Evolutionary conservation across 2,329 filamentous ascomycete genomes (phyloP).

Genomic region (Alternaria sp.): DNA sequence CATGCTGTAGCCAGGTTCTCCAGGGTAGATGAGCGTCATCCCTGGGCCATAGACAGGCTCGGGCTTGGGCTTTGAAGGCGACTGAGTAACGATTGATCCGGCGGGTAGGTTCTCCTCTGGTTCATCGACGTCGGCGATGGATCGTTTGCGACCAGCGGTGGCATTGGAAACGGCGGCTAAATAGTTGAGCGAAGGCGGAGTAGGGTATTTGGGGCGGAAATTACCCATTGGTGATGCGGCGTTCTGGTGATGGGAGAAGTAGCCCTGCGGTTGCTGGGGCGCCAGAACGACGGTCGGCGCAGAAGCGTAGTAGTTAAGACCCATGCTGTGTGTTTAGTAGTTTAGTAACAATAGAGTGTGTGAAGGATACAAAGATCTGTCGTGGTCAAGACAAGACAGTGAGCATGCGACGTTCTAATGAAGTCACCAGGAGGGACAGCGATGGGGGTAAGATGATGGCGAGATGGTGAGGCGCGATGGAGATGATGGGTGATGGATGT

Average conservation of each 20-base stretch:
- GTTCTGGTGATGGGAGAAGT: constrained; percentile 47
- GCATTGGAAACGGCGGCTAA: constrained; percentile 52
- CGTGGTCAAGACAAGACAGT: constrained; percentile 34
- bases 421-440: constrained; percentile 38
- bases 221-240: constrained; percentile 48
- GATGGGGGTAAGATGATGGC: constrained; percentile 25
- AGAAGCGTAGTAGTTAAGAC: constrained; percentile 58
- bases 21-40: constrained; percentile 76
- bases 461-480: constrained; percentile 28
- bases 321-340: constrained; percentile 56
- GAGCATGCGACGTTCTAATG: constrained; percentile 34
- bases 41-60: constrained; percentile 76
- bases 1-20: constrained; percentile 64
- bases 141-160: constrained; percentile 75
- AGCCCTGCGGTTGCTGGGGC: constrained; percentile 50
- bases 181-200: constrained; percentile 55
- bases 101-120: constrained; percentile 65
- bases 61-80: constrained; percentile 66
- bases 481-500: constrained; percentile 21
- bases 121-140: constrained; percentile 79
- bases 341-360: constrained; percentile 36
- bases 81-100: constrained; percentile 57
- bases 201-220: constrained; percentile 52
- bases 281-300: constrained; percentile 59
- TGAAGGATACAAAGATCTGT: constrained; percentile 47